Conservation (phyloP, 108 stramenopile species). For the Chaetoceros muelleri region DNA sequence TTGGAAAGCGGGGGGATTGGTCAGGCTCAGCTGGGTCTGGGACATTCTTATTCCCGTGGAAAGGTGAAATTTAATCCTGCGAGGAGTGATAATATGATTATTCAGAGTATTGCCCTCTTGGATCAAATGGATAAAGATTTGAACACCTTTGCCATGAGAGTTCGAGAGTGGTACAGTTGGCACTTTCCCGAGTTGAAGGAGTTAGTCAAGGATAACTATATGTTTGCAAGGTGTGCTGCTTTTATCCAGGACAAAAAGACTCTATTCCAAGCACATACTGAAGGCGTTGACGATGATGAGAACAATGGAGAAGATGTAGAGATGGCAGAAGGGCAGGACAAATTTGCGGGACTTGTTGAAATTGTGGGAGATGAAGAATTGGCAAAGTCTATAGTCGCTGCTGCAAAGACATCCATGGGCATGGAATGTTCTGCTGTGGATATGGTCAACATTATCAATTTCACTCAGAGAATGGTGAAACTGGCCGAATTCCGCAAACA, state of each 20-base stretch:
- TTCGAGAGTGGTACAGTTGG: slow-evolving; percentile 99
- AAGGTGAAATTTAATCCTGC: slow-evolving; percentile 99
- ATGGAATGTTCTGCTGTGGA: slow-evolving; percentile 97
- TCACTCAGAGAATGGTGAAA: slow-evolving; percentile 96
- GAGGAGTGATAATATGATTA: slow-evolving; percentile 99
- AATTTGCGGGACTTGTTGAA: slow-evolving; percentile 71
- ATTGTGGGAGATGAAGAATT: slow-evolving; percentile 86
- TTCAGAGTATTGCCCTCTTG: slow-evolving; percentile 97
- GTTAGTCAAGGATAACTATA: slow-evolving; percentile 96
- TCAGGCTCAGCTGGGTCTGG: slow-evolving; percentile 97
- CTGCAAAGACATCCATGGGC: slow-evolving; percentile 94
- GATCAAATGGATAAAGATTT: slow-evolving; percentile 99
- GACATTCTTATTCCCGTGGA: slow-evolving; percentile 96
- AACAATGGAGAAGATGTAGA: slow-evolving; percentile 28
- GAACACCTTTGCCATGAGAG: slow-evolving; percentile 99
- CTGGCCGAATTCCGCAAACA: slow-evolving; percentile 94
- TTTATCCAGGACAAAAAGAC: slow-evolving; percentile 74
- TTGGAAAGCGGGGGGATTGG: slow-evolving; percentile 83
- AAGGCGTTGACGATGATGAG: slow-evolving; percentile 9
- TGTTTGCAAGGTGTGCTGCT: slow-evolving; percentile 89
- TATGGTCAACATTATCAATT: slow-evolving; percentile 95
- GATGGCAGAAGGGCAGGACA: slow-evolving; percentile 37
- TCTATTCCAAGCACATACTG: slow-evolving; percentile 33
- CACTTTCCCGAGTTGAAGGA: slow-evolving; percentile 98
- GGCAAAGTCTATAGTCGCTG: slow-evolving; percentile 82